Evolutionary conservation across 805 yeast genomes (phyloP), one percentile per base, ranked within the genome.

Genomic region (Wickerhamomyces queroliae): DNA sequence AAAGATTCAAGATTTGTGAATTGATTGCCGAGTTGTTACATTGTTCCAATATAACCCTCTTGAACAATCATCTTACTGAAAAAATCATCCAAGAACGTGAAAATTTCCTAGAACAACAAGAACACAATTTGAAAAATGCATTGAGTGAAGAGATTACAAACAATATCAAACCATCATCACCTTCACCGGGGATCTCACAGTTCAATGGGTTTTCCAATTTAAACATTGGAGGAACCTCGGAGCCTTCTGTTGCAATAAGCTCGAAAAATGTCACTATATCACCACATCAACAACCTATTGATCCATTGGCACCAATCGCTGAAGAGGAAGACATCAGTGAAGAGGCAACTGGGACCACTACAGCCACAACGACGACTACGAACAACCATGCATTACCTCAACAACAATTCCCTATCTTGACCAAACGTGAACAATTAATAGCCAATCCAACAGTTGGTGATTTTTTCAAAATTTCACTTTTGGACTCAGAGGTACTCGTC

Each of bases 31-130:
- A 93, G 56, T 69, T 93, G 33, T 68, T 93, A 37, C 99, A 93
- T 62, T 93, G 99, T 57, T 88, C 96, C 10, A 93, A 93, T 62
- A 93, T 93, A 95, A 86, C 85, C 3, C 68, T 93, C 22, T 71
- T 93, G 42, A 93, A 91, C 59, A 90, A 90, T 44, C 76, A 74
- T 25, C 69, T 72, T 28, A 90, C 90, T 38, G 80, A 86, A 54
- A 67, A 67, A 34, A 71, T 88, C 25, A 76, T 89, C 20, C 59
- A 65, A 26, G 81, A 83, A 43, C 75, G 97, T 33, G 96, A 91
- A 50, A 60, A 58, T 9, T 76, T 80, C 43, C 70, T 96, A 30
- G 61, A 36, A 37, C 50, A 49, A 19, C 55, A 52, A 29, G 48
- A 58, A 11, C 37, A 54, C 17, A 46, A 49, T 28, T 37, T 52